Evolutionary conservation across 2,329 filamentous ascomycete species (phyloP).

Genomic region (Aureobasidium sp.): DNA sequence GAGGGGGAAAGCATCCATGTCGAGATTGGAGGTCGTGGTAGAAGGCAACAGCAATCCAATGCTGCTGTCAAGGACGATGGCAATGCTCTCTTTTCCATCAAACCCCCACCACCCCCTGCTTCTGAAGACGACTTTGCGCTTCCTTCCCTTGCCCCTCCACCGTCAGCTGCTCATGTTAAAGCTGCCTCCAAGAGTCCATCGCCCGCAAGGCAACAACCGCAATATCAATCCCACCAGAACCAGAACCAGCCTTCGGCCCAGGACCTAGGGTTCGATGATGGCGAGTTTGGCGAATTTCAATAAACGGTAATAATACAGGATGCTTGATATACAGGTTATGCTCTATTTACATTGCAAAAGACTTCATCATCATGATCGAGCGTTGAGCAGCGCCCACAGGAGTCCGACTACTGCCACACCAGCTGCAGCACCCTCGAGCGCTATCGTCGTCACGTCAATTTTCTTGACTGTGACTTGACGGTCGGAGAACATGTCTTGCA

Average conservation of each 20-base stretch:
- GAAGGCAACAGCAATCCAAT: conserved; percentile 23
- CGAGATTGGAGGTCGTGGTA: conserved; percentile 56
- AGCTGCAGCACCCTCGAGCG: conserved; percentile 35
- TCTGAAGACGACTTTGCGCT: conserved; percentile 22
- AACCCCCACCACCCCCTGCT: conserved; percentile 62
- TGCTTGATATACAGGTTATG: conserved; percentile 10
- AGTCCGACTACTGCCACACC: conserved; percentile 29
- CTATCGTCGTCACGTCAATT: conserved; percentile 37
- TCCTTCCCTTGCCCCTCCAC: conserved; percentile 56
- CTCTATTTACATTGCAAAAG: conserved; percentile 9
- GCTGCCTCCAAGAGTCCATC: conserved; percentile 42
- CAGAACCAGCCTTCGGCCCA: conserved; percentile 34
- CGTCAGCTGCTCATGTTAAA: conserved; percentile 53
- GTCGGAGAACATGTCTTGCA: conserved; percentile 34
- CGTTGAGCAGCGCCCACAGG: conserved; percentile 25
- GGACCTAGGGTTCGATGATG: conserved; percentile 76
- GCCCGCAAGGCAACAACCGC: background rate
- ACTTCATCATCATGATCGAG: conserved; percentile 17
- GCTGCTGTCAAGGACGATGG: conserved; percentile 23
- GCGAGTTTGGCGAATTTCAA: conserved; percentile 78
- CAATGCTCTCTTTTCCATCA: conserved; percentile 59
- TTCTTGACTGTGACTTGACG: conserved; percentile 35
- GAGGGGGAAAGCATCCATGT: conserved; percentile 85
- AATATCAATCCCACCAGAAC: conserved; percentile 16
- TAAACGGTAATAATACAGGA: conserved; percentile 21